A percentile compares a stretch with the other conserved stretches of the same genome.
Evolutionary conservation across 352 stramenopile species (phyloP).

Genomic region (Sclerospora graminicola): DNA sequence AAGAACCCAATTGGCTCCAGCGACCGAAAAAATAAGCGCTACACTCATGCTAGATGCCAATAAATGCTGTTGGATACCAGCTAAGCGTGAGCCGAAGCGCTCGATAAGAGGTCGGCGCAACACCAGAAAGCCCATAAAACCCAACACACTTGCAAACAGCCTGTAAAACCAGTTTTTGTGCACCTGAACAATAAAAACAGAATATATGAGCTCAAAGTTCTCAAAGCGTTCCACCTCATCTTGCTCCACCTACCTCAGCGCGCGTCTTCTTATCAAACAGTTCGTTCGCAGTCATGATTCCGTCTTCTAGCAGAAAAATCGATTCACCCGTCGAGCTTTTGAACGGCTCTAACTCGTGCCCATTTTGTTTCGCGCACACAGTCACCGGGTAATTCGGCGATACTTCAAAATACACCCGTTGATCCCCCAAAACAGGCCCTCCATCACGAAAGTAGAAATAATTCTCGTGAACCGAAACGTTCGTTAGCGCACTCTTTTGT

Average conservation of each 20-base stretch:
- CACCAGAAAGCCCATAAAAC: constrained; percentile 59
- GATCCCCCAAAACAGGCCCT: constrained; percentile 34
- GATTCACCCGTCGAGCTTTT: constrained; percentile 26
- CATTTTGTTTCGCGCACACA: constrained; percentile 33
- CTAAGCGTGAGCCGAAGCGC: constrained; percentile 19
- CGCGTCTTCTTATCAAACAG: constrained; percentile 39
- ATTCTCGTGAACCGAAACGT: constrained; percentile 44
- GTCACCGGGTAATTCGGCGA: constrained; percentile 57
- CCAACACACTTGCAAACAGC: constrained; percentile 47
- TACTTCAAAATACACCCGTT: constrained; percentile 57
- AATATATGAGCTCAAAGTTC: neutral
- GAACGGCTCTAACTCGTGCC: constrained; percentile 29
- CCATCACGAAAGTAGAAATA: constrained; percentile 38
- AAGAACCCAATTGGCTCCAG: constrained; percentile 36
- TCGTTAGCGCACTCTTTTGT: constrained; percentile 27
- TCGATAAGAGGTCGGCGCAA: constrained; percentile 27
- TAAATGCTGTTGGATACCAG: constrained; percentile 36
- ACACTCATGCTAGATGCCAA: constrained; percentile 31
- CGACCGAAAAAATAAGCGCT: constrained; percentile 40
- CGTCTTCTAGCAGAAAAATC: constrained; percentile 55
- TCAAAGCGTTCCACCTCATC: neutral
- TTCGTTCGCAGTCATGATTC: constrained; percentile 31
- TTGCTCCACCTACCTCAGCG: constrained; percentile 23
- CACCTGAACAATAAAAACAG: constrained; percentile 17
- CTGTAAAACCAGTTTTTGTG: constrained; percentile 56